Base-by-base conservation (phyloP, 1,139 yeast genomes). In the Yamadazyma diddensiae region DNA sequence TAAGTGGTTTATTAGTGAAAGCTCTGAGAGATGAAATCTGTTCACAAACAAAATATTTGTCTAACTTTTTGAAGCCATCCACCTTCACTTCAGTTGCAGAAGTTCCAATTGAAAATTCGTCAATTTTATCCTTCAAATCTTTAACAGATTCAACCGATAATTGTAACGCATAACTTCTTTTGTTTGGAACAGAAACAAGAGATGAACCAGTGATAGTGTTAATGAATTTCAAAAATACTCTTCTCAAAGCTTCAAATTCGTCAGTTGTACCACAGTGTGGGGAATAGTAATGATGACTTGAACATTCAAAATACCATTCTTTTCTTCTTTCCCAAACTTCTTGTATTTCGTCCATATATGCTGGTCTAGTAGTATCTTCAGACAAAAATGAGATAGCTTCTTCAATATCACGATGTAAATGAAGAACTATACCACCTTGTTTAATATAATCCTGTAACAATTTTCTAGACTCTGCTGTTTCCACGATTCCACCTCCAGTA, bases 401-500 rank as follows among this genome's bases (percentile, higher is more conserved):
- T 36, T 80, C 82, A 42, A 90, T 73, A 49, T 86, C 86, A 48
- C 99, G 82, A 56, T 90, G 97, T 41, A 92, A 71, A 50, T 92
- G 97, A 38, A 92, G 66, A 6, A 92, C 97, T 43, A 85, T 73
- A 5, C 90, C 85, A 15, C 87, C 88, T 11, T 64, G 55, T 28
- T 59, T 52, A 26, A 66, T 59, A 55, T 79, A 83, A 8, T 65
- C 52, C 49, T 79, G 70, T 53, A 92, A 66, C 8, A 75, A 43
- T 5, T 65, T 65, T 48, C 97, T 76, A 6, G 94, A 79, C n/a
- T 56, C 72, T 9, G 71, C 72, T 20, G 75, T 73, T 59, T 92
- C 98, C 21, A 92, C 95, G 42, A 94, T 72, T 6, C 99, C 99
- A 26, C 99, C 99, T 21, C 99, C 99, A 35, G 97, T 86, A 1